Conservation (phyloP, 1,284 basidiomycete species). For the Volvariella surrecta region DNA sequence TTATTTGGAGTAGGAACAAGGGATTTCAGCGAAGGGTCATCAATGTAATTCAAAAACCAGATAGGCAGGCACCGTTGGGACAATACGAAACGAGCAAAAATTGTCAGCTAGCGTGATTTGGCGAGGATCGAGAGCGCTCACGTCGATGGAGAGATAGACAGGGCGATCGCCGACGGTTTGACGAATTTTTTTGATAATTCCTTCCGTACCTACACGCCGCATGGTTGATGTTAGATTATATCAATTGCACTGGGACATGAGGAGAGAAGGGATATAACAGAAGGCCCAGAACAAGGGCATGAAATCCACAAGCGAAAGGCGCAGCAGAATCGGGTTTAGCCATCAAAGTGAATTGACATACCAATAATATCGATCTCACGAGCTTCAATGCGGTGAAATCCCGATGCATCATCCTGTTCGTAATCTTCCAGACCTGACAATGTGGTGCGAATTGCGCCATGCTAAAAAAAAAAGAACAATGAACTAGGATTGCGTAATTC, state of each 20-base stretch:
- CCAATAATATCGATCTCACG: slow-evolving; percentile 72
- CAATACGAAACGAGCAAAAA: too few relatives aligned
- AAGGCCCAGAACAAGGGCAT: too few relatives aligned
- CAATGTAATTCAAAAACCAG: too few relatives aligned
- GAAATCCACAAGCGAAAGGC: too few relatives aligned
- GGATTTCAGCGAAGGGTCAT: too few relatives aligned
- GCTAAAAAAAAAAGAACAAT: slow-evolving; percentile 47
- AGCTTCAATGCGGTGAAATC: slow-evolving; percentile 66
- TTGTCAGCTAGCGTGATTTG: too few relatives aligned
- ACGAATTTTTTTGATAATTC: slow-evolving; percentile 65
- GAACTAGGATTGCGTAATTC: slow-evolving; percentile 66
- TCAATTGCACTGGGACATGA: too few relatives aligned
- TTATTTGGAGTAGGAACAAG: too few relatives aligned
- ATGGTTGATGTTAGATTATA: too few relatives aligned
- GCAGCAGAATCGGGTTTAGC: neutral
- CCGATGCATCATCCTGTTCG: slow-evolving; percentile 55
- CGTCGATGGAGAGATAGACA: slow-evolving; percentile 69
- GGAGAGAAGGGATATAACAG: neutral
- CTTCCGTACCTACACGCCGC: slow-evolving; percentile 45
- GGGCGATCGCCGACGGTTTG: slow-evolving; percentile 59
- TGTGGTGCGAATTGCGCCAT: slow-evolving; percentile 73
- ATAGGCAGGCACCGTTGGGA: too few relatives aligned
- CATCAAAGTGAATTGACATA: slow-evolving; percentile 15
- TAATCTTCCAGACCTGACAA: slow-evolving; percentile 67
- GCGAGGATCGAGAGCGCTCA: slow-evolving; percentile 29